These are phyloP conservation scores for Tuber umbilicatum DNA, from an alignment of 495 filamentous ascomycete species.

Conservation along the genomic window DNA sequence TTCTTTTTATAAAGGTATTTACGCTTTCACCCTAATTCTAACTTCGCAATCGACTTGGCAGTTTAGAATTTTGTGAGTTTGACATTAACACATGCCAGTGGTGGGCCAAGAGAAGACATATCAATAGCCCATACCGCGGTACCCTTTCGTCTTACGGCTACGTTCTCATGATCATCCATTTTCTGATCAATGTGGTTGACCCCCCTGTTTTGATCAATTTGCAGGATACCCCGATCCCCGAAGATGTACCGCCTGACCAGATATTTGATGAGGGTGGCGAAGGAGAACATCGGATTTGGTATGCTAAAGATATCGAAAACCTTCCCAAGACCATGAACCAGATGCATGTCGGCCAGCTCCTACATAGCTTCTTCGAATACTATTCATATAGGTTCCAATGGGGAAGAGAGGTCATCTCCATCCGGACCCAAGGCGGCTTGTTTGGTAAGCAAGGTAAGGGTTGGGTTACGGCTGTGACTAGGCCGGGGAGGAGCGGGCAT, in stretches of 20 bases:
- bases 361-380: constrained; percentile 76
- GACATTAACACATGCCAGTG: constrained; percentile 38
- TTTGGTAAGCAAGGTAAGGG: constrained; percentile 64
- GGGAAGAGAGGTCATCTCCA: constrained; percentile 61
- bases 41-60: neutral
- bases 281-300: constrained; percentile 36
- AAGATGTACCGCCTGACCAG: constrained; percentile 22
- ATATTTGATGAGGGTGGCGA: constrained; percentile 37
- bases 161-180: constrained; percentile 89
- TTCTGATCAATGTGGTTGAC: constrained; percentile 67
- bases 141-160: constrained; percentile 81
- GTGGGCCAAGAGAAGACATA: constrained; percentile 73
- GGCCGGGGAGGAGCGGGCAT: constrained; percentile 22
- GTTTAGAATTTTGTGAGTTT: neutral
- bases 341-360: constrained; percentile 52
- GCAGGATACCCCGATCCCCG: constrained; percentile 47
- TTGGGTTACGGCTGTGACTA: constrained; percentile 66
- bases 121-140: constrained; percentile 74
- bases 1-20: constrained; percentile 68
- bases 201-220: constrained; percentile 77
- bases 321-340: constrained; percentile 19
- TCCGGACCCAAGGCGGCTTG: constrained; percentile 63
- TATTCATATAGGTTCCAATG: constrained; percentile 67
- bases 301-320: constrained; percentile 24
- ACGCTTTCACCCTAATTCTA: neutral